Conservation (phyloP, 2,329 filamentous ascomycete species). For the Coniochaeta sp. region DNA sequence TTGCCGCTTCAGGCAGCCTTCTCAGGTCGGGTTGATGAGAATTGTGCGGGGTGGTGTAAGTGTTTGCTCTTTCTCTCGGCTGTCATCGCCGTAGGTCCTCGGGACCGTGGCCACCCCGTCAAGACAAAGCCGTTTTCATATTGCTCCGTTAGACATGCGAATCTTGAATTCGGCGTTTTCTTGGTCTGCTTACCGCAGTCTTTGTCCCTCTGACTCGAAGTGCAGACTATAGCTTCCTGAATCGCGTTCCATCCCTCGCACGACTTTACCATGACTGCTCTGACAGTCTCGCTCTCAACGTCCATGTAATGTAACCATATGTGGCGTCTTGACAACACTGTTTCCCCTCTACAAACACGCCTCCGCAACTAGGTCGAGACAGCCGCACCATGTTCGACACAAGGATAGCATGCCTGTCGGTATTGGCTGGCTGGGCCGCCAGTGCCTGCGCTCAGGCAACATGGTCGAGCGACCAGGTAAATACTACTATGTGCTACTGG, state of each 20-base stretch:
- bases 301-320: background rate
- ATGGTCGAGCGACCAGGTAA: conserved; percentile 46
- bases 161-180: background rate
- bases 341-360: background rate
- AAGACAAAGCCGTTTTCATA: background rate
- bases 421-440: conserved; percentile 19
- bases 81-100: background rate
- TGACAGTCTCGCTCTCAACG: background rate
- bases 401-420: conserved; percentile 17
- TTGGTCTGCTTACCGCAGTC: background rate
- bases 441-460: conserved; percentile 29
- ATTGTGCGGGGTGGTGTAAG: background rate
- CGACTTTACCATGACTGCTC: background rate
- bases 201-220: background rate
- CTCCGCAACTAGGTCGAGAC: background rate
- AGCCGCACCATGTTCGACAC: conserved; percentile 19
- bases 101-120: background rate
- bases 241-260: background rate
- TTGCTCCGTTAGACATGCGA: background rate
- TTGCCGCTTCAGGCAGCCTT: background rate
- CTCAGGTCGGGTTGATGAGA: background rate
- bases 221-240: background rate
- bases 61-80: background rate
- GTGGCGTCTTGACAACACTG: background rate
- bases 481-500: conserved; percentile 55